Percentiles rank a stretch among this genome's conserved stretches.
phyloP scores from a whole-genome alignment of 345 rosid genomes.

The Jatropha curcas region DNA sequence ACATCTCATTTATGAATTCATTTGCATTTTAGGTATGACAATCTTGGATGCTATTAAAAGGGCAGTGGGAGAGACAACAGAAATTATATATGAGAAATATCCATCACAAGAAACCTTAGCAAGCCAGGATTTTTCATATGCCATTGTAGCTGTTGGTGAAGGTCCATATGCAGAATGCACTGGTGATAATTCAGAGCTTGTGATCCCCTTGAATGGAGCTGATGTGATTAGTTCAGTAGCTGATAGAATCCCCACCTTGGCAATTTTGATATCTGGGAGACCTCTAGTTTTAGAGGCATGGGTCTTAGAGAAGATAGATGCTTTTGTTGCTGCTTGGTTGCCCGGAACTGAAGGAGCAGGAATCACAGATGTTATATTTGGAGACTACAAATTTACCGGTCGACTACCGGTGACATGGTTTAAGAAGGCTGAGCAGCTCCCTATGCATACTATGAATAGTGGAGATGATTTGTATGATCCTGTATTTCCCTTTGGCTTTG shows the following conservation, averaged over 20 bases:
- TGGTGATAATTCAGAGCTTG: slow-evolving; percentile 61
- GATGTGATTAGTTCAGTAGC: slow-evolving; percentile 51
- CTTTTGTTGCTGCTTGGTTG: slow-evolving; percentile 85
- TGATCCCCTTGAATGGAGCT: slow-evolving; percentile 61
- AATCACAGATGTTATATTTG: slow-evolving; percentile 64
- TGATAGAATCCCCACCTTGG: slow-evolving; percentile 61
- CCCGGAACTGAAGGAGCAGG: slow-evolving; percentile 86
- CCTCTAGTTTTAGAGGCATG: slow-evolving; percentile 65
- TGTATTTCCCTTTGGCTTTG: slow-evolving; percentile 69
- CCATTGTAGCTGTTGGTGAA: slow-evolving; percentile 83
- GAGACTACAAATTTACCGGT: slow-evolving; percentile 59
- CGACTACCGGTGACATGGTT: slow-evolving; percentile 82
- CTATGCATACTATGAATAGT: slow-evolving; percentile 43
- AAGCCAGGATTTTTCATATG: slow-evolving; percentile 46
- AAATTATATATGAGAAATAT: slow-evolving; percentile 56
- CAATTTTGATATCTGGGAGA: slow-evolving; percentile 67
- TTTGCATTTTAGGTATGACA: slow-evolving; percentile 56
- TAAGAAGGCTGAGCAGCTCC: slow-evolving; percentile 50
- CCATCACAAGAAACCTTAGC: slow-evolving; percentile 62
- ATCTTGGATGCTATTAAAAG: slow-evolving; percentile 70
- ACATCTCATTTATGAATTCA: not conserved
- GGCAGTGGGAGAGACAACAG: slow-evolving; percentile 59
- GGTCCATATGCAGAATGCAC: slow-evolving; percentile 65
- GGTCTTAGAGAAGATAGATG: slow-evolving; percentile 58
- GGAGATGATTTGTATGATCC: slow-evolving; percentile 53